These are phyloP conservation scores for Elsinoe perseae DNA, from an alignment of 2,329 filamentous ascomycete species.

Conservation along the genomic window DNA sequence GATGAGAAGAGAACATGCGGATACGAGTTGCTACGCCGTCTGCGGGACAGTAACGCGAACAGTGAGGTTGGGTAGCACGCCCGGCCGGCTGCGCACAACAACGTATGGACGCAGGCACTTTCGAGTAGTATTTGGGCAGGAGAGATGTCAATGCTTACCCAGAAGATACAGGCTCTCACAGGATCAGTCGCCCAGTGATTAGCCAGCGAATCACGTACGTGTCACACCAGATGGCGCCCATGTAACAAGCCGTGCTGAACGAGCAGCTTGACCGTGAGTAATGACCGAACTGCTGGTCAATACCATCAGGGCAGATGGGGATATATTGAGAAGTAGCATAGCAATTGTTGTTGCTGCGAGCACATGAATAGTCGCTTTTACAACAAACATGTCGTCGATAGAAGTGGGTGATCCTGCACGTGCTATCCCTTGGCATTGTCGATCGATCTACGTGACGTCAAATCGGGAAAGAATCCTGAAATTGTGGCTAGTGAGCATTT, in stretches of 20 bases:
- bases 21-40: neutral
- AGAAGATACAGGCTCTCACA: neutral
- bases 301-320: neutral
- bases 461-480: neutral
- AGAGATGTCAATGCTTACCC: conserved; percentile 1
- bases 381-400: neutral
- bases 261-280: no score
- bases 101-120: neutral
- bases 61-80: neutral
- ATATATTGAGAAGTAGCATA: no score
- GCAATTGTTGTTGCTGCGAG: no score
- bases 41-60: neutral
- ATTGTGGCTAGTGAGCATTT: neutral
- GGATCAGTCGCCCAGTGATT: neutral
- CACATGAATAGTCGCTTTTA: neutral
- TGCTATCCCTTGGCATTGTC: neutral
- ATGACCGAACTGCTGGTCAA: no score
- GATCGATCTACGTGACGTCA: conserved; percentile 1
- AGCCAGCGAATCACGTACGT: neutral
- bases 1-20: neutral
- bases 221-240: neutral
- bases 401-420: neutral
- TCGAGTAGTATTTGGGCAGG: neutral
- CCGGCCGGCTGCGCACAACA: conserved; percentile 3
- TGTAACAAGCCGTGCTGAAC: neutral